phyloP scores from a whole-genome alignment of 495 filamentous ascomycete species.

The Letharia lupina region DNA sequence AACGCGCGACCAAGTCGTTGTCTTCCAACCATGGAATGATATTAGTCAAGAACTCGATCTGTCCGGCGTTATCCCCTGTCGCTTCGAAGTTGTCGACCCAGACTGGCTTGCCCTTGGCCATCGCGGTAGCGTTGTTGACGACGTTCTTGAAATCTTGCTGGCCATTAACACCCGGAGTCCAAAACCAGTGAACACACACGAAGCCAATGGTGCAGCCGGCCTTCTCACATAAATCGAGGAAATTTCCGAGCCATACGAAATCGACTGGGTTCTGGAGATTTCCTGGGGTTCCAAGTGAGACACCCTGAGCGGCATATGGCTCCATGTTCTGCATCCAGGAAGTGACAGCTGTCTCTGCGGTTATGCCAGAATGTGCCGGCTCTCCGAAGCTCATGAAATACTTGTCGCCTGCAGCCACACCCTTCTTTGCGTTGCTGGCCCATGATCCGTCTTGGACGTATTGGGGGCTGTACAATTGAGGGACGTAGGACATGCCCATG shows the following conservation, averaged over 20 bases:
- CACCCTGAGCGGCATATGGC: constrained; percentile 19
- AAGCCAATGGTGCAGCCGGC: constrained; percentile 22
- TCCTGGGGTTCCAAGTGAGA: constrained; percentile 20
- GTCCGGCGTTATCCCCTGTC: constrained; percentile 26
- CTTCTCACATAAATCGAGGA: constrained; percentile 16
- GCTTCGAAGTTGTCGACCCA: constrained; percentile 24
- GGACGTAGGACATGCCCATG: constrained; percentile 13
- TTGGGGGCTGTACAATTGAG: constrained; percentile 18
- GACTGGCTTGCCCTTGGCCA: constrained; percentile 16
- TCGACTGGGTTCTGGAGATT: constrained; percentile 14
- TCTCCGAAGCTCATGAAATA: constrained; percentile 24
- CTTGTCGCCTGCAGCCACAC: constrained; percentile 13
- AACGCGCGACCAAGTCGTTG: constrained; percentile 15
- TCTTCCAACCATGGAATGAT: constrained; percentile 20
- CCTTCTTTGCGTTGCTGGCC: constrained; percentile 20
- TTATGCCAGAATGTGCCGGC: constrained; percentile 8
- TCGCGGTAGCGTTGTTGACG: constrained; percentile 12
- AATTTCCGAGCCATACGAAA: constrained; percentile 17
- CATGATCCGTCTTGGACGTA: constrained; percentile 15
- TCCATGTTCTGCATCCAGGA: constrained; percentile 19
- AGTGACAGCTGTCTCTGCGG: constrained; percentile 7
- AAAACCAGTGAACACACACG: constrained; percentile 22
- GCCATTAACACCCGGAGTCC: neutral
- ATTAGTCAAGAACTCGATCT: constrained; percentile 40
- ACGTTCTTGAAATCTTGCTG: constrained; percentile 18